These are phyloP conservation scores for Monosporascus sp. DNA, from an alignment of 2,329 filamentous ascomycete genomes.

Conservation along the genomic window DNA sequence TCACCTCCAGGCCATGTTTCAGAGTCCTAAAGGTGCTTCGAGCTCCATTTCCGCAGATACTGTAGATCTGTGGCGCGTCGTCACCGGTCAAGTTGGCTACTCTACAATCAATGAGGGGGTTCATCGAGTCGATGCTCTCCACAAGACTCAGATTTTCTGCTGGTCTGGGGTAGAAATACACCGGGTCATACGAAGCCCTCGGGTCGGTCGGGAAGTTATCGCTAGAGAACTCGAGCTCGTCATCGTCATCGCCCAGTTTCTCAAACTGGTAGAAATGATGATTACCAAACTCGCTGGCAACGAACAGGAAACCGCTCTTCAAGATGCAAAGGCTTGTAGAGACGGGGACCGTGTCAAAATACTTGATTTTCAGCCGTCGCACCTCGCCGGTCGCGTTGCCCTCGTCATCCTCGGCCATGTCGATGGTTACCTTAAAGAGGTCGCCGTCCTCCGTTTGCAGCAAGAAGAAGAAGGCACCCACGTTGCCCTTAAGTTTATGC, in stretches of 20 bases:
- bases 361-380: constrained; percentile 82
- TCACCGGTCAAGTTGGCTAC: constrained; percentile 87
- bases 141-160: constrained; percentile 80
- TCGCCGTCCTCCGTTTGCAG: constrained; percentile 97
- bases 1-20: constrained; percentile 88
- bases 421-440: constrained; percentile 91
- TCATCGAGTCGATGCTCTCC: constrained; percentile 82
- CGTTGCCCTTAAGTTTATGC: constrained; percentile 82
- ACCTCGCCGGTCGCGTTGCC: constrained; percentile 79
- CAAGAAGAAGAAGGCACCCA: constrained; percentile 92
- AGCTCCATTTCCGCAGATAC: constrained; percentile 82
- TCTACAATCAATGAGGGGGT: constrained; percentile 86
- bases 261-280: constrained; percentile 96
- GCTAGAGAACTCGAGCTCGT: constrained; percentile 81
- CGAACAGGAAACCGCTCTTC: constrained; percentile 92
- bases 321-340: constrained; percentile 85
- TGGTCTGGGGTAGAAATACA: constrained; percentile 78
- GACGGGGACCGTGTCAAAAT: constrained; percentile 93
- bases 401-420: constrained; percentile 78
- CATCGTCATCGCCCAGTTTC: constrained; percentile 91
- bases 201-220: constrained; percentile 77
- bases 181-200: constrained; percentile 64
- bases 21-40: constrained; percentile 87
- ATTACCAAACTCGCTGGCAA: constrained; percentile 88
- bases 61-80: constrained; percentile 94